A percentile compares a stretch with the other conserved stretches of the same genome.
phyloP scores from a whole-genome alignment of 2,329 filamentous ascomycete genomes.

The Neocucurbitaria cava region DNA sequence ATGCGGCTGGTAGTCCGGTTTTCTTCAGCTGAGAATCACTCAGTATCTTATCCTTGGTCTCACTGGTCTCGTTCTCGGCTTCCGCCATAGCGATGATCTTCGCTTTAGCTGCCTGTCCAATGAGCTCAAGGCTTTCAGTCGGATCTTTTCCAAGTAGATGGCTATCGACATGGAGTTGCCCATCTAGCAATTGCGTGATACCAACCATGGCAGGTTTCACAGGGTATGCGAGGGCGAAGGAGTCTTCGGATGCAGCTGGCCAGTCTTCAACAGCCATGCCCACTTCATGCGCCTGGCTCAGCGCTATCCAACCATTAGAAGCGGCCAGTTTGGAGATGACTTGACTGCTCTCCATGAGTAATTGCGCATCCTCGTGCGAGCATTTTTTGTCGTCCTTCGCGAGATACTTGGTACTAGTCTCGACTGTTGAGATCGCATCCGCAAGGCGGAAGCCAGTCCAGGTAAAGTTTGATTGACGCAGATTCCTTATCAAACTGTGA shows the following conservation, averaged over 20 bases:
- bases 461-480: slow-evolving; percentile 86
- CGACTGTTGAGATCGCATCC: slow-evolving; percentile 69
- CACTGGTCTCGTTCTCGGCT: slow-evolving; percentile 23
- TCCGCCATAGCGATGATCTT: slow-evolving; percentile 33
- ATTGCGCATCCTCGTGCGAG: slow-evolving; percentile 63
- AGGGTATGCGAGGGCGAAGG: slow-evolving; percentile 69
- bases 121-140: slow-evolving; percentile 26
- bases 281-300: slow-evolving; percentile 77
- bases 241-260: slow-evolving; percentile 63
- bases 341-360: slow-evolving; percentile 70
- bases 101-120: slow-evolving; percentile 38
- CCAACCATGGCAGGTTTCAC: slow-evolving; percentile 63
- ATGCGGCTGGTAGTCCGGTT: slow-evolving; percentile 51
- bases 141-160: slow-evolving; percentile 35
- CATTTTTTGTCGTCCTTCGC: slow-evolving; percentile 66
- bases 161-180: slow-evolving; percentile 62
- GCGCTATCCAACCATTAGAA: slow-evolving; percentile 69
- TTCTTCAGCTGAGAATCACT: slow-evolving; percentile 33
- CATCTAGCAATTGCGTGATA: slow-evolving; percentile 62
- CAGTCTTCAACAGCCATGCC: slow-evolving; percentile 75
- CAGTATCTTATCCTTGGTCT: slow-evolving; percentile 3
- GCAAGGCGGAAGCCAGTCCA: slow-evolving; percentile 75
- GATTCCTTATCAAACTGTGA: slow-evolving; percentile 73
- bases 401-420: slow-evolving; percentile 73
- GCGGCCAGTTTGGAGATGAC: slow-evolving; percentile 66